These are phyloP conservation scores for Monilinia fructicola DNA, from an alignment of 2,329 filamentous ascomycete genomes.

Conservation along the genomic window DNA sequence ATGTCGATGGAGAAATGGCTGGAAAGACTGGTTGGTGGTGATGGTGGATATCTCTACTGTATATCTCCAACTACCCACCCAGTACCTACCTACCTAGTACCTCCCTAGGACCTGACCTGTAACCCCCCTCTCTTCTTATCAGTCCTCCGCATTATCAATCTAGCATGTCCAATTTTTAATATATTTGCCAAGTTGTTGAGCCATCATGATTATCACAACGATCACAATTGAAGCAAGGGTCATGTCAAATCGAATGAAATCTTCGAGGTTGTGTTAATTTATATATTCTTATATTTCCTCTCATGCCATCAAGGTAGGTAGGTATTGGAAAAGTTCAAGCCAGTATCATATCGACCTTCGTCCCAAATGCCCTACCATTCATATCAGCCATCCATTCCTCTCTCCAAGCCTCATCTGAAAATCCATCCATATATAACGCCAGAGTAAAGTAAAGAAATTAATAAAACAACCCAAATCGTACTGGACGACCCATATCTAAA, in stretches of 20 bases:
- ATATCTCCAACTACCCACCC: too few species aligned
- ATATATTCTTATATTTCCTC: slow-evolving; percentile 2
- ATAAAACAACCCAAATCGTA: slow-evolving; percentile 8
- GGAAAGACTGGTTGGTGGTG: too few species aligned
- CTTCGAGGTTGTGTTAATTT: not conserved
- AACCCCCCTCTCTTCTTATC: too few species aligned
- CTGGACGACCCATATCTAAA: slow-evolving; percentile 14
- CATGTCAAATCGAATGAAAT: not conserved
- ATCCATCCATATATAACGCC: slow-evolving; percentile 1
- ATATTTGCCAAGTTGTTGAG: too few species aligned
- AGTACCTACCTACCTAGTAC: not conserved
- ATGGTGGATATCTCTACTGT: too few species aligned
- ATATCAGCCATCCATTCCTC: not conserved
- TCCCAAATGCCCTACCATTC: not conserved
- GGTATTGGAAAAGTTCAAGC: not conserved
- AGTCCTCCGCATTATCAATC: too few species aligned
- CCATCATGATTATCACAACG: not conserved
- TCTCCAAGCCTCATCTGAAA: slow-evolving; percentile 8
- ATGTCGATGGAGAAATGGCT: too few species aligned
- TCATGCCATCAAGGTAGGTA: slow-evolving; percentile 3
- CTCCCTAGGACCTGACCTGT: too few species aligned
- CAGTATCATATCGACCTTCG: not conserved
- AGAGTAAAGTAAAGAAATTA: not conserved
- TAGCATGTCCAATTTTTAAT: too few species aligned
- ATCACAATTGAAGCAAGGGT: not conserved